Conservation (phyloP, 2,329 filamentous ascomycete genomes). For the Tolypocladium album region DNA sequence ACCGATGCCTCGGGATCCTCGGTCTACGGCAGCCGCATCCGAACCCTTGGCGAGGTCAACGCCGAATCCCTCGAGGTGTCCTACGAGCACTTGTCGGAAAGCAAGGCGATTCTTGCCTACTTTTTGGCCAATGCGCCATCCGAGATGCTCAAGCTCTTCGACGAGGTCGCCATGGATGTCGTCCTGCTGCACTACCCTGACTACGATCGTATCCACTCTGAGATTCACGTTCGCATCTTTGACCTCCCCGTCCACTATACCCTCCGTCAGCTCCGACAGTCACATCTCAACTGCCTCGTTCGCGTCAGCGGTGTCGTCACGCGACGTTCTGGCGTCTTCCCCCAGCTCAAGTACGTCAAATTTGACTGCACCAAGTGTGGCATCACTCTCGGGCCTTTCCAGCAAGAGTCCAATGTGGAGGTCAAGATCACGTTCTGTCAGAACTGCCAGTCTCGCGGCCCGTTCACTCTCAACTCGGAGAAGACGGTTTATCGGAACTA, state of each 20-base stretch:
- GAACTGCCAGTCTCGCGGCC: constrained; percentile 88
- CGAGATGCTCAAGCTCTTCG: constrained; percentile 94
- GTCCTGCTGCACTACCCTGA: constrained; percentile 94
- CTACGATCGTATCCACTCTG: constrained; percentile 93
- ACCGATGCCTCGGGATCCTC: constrained; percentile 82
- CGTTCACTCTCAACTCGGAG: constrained; percentile 91
- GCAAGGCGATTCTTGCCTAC: constrained; percentile 89
- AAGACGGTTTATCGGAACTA: constrained; percentile 99
- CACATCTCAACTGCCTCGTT: constrained; percentile 90
- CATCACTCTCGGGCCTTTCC: constrained; percentile 85
- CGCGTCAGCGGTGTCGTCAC: constrained; percentile 94
- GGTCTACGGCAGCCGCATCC: constrained; percentile 88
- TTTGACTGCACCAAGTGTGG: constrained; percentile 95
- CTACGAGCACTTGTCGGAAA: constrained; percentile 80
- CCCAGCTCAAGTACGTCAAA: constrained; percentile 96
- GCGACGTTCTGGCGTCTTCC: constrained; percentile 87
- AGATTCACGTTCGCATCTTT: constrained; percentile 95
- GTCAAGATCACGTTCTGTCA: constrained; percentile 96
- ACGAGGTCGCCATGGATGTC: constrained; percentile 93
- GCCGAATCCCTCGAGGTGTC: constrained; percentile 94
- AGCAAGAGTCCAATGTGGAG: constrained; percentile 92
- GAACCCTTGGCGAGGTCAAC: constrained; percentile 93
- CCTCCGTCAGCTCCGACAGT: constrained; percentile 86
- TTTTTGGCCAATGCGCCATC: constrained; percentile 91
- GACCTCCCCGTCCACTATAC: constrained; percentile 93